Base-by-base conservation (phyloP, 768 basidiomycete genomes). In the Lyophyllum shimeji region DNA sequence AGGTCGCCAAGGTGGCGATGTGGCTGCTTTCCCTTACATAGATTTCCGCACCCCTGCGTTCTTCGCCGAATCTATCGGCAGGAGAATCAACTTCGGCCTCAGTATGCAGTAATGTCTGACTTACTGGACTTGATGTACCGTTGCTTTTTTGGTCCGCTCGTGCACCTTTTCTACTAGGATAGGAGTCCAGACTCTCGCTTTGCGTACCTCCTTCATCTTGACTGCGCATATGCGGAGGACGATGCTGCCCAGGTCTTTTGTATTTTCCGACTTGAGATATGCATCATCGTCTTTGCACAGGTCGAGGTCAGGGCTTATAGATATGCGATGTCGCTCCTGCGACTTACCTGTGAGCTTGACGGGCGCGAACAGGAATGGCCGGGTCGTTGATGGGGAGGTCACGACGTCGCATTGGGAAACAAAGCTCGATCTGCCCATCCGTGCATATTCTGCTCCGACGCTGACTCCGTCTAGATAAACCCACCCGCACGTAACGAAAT, bases 81-180 rank as follows among this genome's bases (percentile, higher is more conserved):
- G 21, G 20, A 21, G 42, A 23, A 23, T 12, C 27, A 5, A 17
- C 7, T 29, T 4, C 23, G 18, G 1, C 21, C 24, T 20, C 8
- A 31, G 6, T 0, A 20, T 23, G 11, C 18, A 24, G 33, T 17
- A 25, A 31, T 17, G 9, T 7, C 17, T 15, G 2, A 21, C 67
- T 46, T 23, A 69, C 71, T 57, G 53, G n/a, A 66, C 60, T 39
- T 63, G 60, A 45, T 72, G 71, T 0, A 49, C 55, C 48, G 68
- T 56, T 13, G 60, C 65, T 43, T 68, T 71, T 56, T 71, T 68
- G 1, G 63, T 56, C 17, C 60, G 58, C 42, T 71, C 69, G 37
- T 69, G 65, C 0, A 71, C 60, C 50, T 60, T 56, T 17, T 51
- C 25, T 2, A 57, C 46, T 0, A 17, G 7, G 11, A 12, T 1